Evolutionary conservation across 2,329 filamentous ascomycete genomes (phyloP), one percentile per base, ranked within the genome.

Genomic region (Neopestalotiopsis clavispora): DNA sequence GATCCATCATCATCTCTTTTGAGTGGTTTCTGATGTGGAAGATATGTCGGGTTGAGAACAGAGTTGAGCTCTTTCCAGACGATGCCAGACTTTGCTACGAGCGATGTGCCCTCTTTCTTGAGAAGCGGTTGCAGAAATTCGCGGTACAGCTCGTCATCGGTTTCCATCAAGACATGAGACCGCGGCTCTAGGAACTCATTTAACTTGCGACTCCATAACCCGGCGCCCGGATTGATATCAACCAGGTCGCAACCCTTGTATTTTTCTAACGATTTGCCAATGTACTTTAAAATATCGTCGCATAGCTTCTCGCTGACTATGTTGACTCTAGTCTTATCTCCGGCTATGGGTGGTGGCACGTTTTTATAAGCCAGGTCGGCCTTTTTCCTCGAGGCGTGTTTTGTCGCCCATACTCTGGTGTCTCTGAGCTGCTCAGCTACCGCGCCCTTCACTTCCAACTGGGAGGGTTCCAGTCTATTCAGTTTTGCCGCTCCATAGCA

Each of bases 201-300:
- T 0, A 98, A 83, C 74, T 91, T 93, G 34, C 84, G 84, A 42
- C 95, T 97, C 89, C 92, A 96, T 2, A 97, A 67, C 9, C 94
- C 94, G 1, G 83, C 83, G 14, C 94, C 94, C 0, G 95, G 95
- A 78, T 95, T 94, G 68, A 97, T 83, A 77, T 98, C 95, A 74
- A 99, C 84, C 59, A 98, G 86, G 75, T 97, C 94, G 80, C 95
- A 94, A 67, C 93, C 93, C 64, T 85, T 83, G 78, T 96, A 91
- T 59, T 89, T 87, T 42, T 89, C 82, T 20, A 98, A 85, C 2
- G 89, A 90, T 1, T 87, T 86, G 2, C 87, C 89, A n/a, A 97
- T 81, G 70, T 93, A 93, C 6, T 88, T 78, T 60, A 97, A 74
- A 14, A 92, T 82, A 74, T 95, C 90, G 75, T 94, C 82, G 72